Conservation (phyloP, 2,329 filamentous ascomycete species). For the Aspergillus latus region DNA sequence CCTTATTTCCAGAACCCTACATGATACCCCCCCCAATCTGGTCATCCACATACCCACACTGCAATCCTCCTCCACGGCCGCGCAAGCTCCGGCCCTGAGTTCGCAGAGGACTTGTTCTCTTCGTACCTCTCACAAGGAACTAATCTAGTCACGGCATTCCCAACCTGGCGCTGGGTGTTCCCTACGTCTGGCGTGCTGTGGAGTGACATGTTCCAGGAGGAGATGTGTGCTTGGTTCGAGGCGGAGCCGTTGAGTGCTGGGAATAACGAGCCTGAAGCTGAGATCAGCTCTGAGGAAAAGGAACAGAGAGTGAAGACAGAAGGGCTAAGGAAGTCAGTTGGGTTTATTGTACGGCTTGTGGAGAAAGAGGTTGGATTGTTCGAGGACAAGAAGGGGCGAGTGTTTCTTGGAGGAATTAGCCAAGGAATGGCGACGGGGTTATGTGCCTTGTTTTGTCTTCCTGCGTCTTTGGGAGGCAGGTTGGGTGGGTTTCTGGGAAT, state of each 20-base stretch:
- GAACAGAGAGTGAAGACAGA: slow-evolving; percentile 38
- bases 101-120: slow-evolving; percentile 49
- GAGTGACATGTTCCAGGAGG: slow-evolving; percentile 41
- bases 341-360: slow-evolving; percentile 38
- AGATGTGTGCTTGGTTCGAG: slow-evolving; percentile 53
- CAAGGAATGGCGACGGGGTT: slow-evolving; percentile 50
- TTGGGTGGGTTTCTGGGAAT: slow-evolving; percentile 50
- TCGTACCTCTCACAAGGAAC: slow-evolving; percentile 33
- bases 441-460: slow-evolving; percentile 38
- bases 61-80: slow-evolving; percentile 52
- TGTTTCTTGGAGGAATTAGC: slow-evolving; percentile 51
- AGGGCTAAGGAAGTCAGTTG: slow-evolving; percentile 43
- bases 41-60: slow-evolving; percentile 50
- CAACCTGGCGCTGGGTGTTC: slow-evolving; percentile 48
- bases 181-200: slow-evolving; percentile 42
- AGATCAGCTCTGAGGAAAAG: background rate
- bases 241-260: slow-evolving; percentile 39
- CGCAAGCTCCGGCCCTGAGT: slow-evolving; percentile 49
- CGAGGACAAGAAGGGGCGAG: slow-evolving; percentile 22
- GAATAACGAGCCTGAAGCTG: background rate
- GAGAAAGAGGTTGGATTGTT: slow-evolving; percentile 37
- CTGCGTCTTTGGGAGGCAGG: slow-evolving; percentile 15
- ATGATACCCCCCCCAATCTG: slow-evolving; percentile 15
- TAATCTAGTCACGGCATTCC: slow-evolving; percentile 33
- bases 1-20: slow-evolving; percentile 1